These are phyloP conservation scores for Cicer yamashitae DNA, from an alignment of 306 rosid genomes.

Conservation along the genomic window DNA sequence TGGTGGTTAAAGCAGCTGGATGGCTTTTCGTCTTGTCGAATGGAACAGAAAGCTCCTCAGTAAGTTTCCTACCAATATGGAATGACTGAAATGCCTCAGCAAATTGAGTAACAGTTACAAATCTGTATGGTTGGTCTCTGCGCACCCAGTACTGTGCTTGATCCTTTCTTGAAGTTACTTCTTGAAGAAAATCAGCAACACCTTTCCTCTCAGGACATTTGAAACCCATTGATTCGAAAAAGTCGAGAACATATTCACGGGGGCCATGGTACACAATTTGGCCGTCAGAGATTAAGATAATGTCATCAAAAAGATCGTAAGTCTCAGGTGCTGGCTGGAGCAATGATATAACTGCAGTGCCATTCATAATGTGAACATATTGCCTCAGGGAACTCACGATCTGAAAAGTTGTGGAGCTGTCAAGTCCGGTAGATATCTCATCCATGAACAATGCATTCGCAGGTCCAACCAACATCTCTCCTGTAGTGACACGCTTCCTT, in stretches of 20 bases:
- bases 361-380: slow-evolving; percentile 54
- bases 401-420: slow-evolving; percentile 71
- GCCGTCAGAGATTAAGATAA: slow-evolving; percentile 65
- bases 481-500: slow-evolving; percentile 89
- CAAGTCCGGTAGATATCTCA: slow-evolving; percentile 69
- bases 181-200: slow-evolving; percentile 67
- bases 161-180: slow-evolving; percentile 70
- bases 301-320: slow-evolving; percentile 63
- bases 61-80: slow-evolving; percentile 48
- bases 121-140: slow-evolving; percentile 51
- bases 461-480: slow-evolving; percentile 71
- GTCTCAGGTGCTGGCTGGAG: slow-evolving; percentile 76
- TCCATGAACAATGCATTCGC: slow-evolving; percentile 67
- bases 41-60: slow-evolving; percentile 51
- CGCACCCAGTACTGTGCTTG: slow-evolving; percentile 63
- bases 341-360: slow-evolving; percentile 59
- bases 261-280: slow-evolving; percentile 68
- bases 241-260: slow-evolving; percentile 58
- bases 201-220: slow-evolving; percentile 68
- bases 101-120: slow-evolving; percentile 53
- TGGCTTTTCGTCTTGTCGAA: slow-evolving; percentile 60
- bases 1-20: slow-evolving; percentile 59
- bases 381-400: slow-evolving; percentile 60
- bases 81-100: slow-evolving; percentile 59
- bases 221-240: slow-evolving; percentile 64